Percentiles rank a stretch among this genome's conserved stretches.
Conservation (phyloP, 352 stramenopile species). For the Globisporangium yorkense region DNA sequence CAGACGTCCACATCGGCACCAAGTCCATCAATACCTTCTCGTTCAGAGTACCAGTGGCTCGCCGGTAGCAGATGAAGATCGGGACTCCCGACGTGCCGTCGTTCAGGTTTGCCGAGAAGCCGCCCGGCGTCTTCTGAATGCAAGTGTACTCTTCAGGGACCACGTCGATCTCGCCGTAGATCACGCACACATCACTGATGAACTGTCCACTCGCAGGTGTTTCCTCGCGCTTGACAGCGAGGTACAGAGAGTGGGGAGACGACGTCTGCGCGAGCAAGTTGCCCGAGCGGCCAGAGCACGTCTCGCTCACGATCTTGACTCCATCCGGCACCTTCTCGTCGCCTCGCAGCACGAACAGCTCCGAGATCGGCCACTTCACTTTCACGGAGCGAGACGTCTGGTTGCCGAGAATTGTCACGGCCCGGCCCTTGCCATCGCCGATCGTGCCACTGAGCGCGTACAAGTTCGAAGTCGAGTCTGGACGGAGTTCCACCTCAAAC, state of each 20-base stretch:
- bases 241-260: conserved; percentile 65
- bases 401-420: conserved; percentile 43
- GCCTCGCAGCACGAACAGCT: conserved; percentile 66
- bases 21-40: conserved; percentile 74
- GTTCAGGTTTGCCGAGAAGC: conserved; percentile 79
- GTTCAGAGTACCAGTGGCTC: conserved; percentile 6
- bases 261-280: conserved; percentile 71
- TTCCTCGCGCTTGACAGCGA: conserved; percentile 68
- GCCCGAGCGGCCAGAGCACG: conserved; percentile 57
- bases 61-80: conserved; percentile 82
- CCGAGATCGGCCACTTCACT: conserved; percentile 71
- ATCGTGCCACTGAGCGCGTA: conserved; percentile 65
- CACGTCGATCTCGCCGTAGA: conserved; percentile 84
- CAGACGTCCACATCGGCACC: conserved; percentile 72
- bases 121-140: conserved; percentile 59
- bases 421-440: conserved; percentile 54
- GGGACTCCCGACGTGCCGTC: conserved; percentile 64
- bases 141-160: conserved; percentile 74
- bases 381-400: conserved; percentile 58
- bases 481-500: conserved; percentile 68
- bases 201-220: conserved; percentile 31
- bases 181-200: conserved; percentile 71
- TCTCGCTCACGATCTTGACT: conserved; percentile 61
- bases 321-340: conserved; percentile 70
- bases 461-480: conserved; percentile 15